Evolutionary conservation across 805 yeast species (phyloP), one percentile per base, ranked within the genome.

Genomic region (Candida multigemmis): DNA sequence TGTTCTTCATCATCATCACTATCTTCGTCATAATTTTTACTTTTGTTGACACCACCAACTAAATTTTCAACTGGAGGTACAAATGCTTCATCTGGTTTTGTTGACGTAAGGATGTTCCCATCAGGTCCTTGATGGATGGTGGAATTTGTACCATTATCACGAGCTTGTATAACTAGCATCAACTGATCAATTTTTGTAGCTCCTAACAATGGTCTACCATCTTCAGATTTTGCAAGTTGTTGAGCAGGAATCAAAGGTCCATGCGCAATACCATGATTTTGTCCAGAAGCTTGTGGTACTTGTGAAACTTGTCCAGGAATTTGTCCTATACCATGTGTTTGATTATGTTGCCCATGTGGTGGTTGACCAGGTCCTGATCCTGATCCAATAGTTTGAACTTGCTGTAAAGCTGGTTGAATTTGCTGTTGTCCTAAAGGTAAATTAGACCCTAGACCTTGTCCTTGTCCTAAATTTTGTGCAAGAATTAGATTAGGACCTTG

Each of bases 161-260:
- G 67, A 1, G 95, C 94, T 50, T 87, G 94, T 28, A 87, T 80
- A 20, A 85, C 82, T 25, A 87, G 62, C 96, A 87, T 85, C 43
- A 87, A 59, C 42, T 80, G 93, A 53, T 87, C 97, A 15, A 87
- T 83, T 45, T 82, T 82, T 1, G 95, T 87, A 3, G 87, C 85
- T 2, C 95, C 95, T 5, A 84, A 50, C 13, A 78, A 55, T 3
- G 86, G 84, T 27, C 82, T 56, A 2, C 79, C 77, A 38, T 76
- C 82, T 23, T 75, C 81, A 3, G 69, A 22, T 24, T 59, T 60
- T 12, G 58, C 54, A 24, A 62, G 52, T 26, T 65, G 70, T 31
- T 63, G 70, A 0, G 66, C 68, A 6, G 73, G 58, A 12, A 68
- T 61, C 21, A 62, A 21, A 21, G 12, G 42, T 10, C 49, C 50